phyloP scores from a whole-genome alignment of 2,329 filamentous ascomycete genomes.

The Fusarium coffeatum region DNA sequence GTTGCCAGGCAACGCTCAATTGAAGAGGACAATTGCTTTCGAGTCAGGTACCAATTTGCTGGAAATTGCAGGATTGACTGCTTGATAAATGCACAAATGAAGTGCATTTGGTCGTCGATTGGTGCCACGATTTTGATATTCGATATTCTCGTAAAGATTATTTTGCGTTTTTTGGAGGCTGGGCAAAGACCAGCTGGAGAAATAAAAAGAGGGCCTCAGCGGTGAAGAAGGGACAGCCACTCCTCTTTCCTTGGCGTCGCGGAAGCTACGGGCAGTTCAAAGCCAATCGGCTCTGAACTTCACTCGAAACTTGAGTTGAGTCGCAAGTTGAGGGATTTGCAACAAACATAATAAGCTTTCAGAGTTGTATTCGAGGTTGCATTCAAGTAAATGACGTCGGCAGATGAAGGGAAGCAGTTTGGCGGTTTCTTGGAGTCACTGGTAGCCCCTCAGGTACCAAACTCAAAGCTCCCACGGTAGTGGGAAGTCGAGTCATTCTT shows the following conservation, averaged over 20 bases:
- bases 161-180: conserved; percentile 4
- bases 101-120: conserved; percentile 1
- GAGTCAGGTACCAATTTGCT: conserved; percentile 11
- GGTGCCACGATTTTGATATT: conserved; percentile 37
- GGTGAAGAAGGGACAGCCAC: conserved; percentile 29
- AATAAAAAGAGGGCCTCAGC: conserved; percentile 34
- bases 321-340: neutral
- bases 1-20: conserved; percentile 43
- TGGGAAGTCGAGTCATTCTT: conserved; percentile 1
- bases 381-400: conserved; percentile 14
- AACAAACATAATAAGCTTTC: neutral
- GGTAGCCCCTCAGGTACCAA: neutral
- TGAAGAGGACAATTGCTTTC: conserved; percentile 19
- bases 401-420: neutral
- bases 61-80: neutral
- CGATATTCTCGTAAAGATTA: conserved; percentile 4
- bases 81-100: neutral
- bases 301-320: neutral
- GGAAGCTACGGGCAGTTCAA: conserved; percentile 25
- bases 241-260: conserved; percentile 30
- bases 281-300: conserved; percentile 1
- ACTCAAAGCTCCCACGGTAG: conserved; percentile 4
- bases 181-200: conserved; percentile 1
- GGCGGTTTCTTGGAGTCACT: conserved; percentile 2
- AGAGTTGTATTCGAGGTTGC: conserved; percentile 6